Percentiles rank a stretch among this genome's conserved stretches.
These are phyloP conservation scores for Trichoderma lentiforme DNA, from an alignment of 2,329 filamentous ascomycete genomes.

Conservation along the genomic window DNA sequence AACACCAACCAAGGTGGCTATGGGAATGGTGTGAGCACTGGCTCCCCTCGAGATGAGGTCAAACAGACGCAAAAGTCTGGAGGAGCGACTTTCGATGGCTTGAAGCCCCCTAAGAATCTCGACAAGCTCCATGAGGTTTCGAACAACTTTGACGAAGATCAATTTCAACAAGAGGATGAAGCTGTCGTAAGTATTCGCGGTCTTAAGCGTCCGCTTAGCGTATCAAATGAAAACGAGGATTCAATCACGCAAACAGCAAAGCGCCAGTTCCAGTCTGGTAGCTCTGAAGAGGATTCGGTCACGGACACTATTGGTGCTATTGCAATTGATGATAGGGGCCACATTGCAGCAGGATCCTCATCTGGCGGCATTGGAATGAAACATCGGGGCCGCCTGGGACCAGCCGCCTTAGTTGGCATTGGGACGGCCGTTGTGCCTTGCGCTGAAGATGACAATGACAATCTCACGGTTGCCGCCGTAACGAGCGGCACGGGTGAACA, in stretches of 20 bases:
- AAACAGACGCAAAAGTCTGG: neutral
- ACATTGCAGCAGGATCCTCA: constrained; percentile 91
- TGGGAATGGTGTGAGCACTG: neutral
- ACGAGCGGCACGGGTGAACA: constrained; percentile 96
- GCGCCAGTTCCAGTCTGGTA: constrained; percentile 22
- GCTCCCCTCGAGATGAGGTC: constrained; percentile 3
- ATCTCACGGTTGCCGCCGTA: constrained; percentile 72
- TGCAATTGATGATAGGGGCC: constrained; percentile 79
- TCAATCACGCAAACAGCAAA: constrained; percentile 18
- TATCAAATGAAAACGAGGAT: constrained; percentile 12
- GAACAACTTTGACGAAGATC: constrained; percentile 18
- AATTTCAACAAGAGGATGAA: neutral
- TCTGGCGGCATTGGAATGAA: constrained; percentile 99
- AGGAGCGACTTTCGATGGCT: neutral
- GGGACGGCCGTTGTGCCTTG: constrained; percentile 85
- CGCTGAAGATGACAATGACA: constrained; percentile 65
- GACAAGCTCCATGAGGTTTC: neutral
- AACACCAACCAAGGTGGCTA: neutral
- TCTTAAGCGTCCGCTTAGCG: constrained; percentile 34
- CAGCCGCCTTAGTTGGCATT: constrained; percentile 87
- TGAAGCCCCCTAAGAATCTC: neutral
- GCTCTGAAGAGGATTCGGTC: constrained; percentile 57
- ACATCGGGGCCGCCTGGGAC: constrained; percentile 84
- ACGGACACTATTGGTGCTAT: constrained; percentile 96
- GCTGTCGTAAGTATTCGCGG: constrained; percentile 27